Base-by-base conservation (phyloP, 2,329 filamentous ascomycete species). In the Aspergillus aculeatus region DNA sequence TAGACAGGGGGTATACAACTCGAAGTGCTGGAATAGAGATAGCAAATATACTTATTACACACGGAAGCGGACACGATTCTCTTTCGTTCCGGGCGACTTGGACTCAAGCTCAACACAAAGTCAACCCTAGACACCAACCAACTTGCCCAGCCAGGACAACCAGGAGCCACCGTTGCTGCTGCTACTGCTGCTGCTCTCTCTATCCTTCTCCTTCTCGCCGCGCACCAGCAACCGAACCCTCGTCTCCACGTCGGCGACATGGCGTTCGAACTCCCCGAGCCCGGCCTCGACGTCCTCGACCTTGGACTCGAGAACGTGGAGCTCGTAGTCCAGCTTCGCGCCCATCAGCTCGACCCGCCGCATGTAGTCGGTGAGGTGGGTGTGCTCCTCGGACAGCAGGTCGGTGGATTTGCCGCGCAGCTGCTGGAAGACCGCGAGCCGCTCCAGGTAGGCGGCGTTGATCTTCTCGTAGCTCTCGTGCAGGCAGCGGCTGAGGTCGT, bases 261-360 rank as follows among this genome's bases (percentile, higher is more conserved):
- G 89, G 52, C 85, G 82, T 74, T 93, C 90, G 73, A 96, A 96
- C 62, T 92, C 89, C 11, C 78, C 79, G 0, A 96, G 86, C 1
- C 90, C 90, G 62, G 92, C 89, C 70, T 96, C 92, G 9, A 96
- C 90, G 70, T 98, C 94, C 68, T 90, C 84, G 10, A 96, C 89
- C 68, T 92, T 92, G 51, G 88, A 86, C 52, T 87, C 82, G n/a
- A 98, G 80, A 16, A 87, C 86, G 61, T 89, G 86, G 62, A 97
- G 88, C 79, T 97, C 94, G 75, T 98, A 98, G 69, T 98, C 93
- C 57, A 98, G 81, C 75, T 93, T 93, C 21, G 92, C 91, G 2
- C 89, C 86, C 44, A 96, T 80, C 23, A 89, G 84, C 72, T 96
- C 92, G 14, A 97, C 82, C 64, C 95, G 90, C 73, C 89, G 89